Base-by-base conservation (phyloP, 2,329 filamentous ascomycete species). In the Apiospora pterosperma region DNA sequence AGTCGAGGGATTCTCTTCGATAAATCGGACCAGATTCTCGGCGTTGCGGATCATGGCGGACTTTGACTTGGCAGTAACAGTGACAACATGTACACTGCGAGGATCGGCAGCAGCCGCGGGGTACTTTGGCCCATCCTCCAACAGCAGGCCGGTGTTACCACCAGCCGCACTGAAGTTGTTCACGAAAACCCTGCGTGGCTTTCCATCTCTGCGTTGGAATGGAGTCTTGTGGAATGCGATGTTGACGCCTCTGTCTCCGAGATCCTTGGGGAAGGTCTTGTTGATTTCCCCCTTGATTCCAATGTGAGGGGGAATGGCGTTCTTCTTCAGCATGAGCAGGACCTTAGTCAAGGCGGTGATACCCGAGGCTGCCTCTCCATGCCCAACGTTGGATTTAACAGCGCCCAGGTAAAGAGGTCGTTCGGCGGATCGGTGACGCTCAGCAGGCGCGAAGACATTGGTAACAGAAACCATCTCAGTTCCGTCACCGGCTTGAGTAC, bases 401-500 rank as follows among this genome's bases (percentile, higher is more conserved):
- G 88, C 81, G 6, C 90, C 89, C 0, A 91, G 77, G 68, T 85
- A 84, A 1, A 92, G 78, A 0, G 87, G 84, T n/a, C 82, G 76
- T 61, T 85, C 77, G 0, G 75, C 74, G 1, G 82, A 75, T 31
- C 82, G 78, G 68, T 83, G 80, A 21, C 79, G 78, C 31, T 80
- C 73, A 0, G 79, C 78, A 5, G 84, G 82, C 0, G 83, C 82
- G 67, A 82, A 85, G 7, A 82, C 78, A 60, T 81, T 77, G 3
- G 88, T 87, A 60, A 96, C 90, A 0, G 90, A 93, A 1, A 87
- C 82, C 90, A 95, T 94, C 75, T 97, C 93, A 4, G 88, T 90
- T 8, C 88, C 89, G 72, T 97, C 93, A 66, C 92, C 93, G 36
- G 91, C 92, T 76, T 96, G 92, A 0, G 92, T 97, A 36, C 93